These are phyloP conservation scores for Backusella psychrophila DNA, from an alignment of 192 early-diverging fungal genomes.

Conservation along the genomic window DNA sequence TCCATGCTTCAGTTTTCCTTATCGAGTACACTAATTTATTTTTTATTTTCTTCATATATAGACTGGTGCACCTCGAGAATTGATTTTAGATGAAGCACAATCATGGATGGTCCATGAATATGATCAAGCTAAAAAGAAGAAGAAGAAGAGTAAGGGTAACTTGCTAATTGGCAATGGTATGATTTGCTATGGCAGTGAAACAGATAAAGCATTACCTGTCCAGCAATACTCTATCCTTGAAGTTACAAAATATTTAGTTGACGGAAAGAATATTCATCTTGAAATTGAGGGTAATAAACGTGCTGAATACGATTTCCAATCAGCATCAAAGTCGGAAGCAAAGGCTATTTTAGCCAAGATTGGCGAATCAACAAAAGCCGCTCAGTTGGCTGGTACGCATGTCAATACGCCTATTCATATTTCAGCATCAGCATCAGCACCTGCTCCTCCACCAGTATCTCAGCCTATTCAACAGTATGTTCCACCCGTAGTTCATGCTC, in stretches of 20 bases:
- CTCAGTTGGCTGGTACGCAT: constrained; percentile 30
- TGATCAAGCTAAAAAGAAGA: constrained; percentile 68
- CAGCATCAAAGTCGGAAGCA: constrained; percentile 61
- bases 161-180: constrained; percentile 61
- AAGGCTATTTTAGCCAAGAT: constrained; percentile 65
- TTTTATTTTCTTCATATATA: neutral
- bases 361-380: constrained; percentile 55
- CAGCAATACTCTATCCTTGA: constrained; percentile 59
- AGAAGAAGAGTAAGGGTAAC: constrained; percentile 66
- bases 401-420: neutral
- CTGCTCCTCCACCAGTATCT: constrained; percentile 1
- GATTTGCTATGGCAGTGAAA: constrained; percentile 61
- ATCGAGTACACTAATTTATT: constrained; percentile 4
- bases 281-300: constrained; percentile 56
- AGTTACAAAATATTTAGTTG: constrained; percentile 57
- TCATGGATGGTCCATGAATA: constrained; percentile 60
- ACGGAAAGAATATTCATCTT: constrained; percentile 62
- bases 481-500: neutral
- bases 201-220: constrained; percentile 57
- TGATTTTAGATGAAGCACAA: constrained; percentile 36
- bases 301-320: constrained; percentile 61
- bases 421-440: neutral
- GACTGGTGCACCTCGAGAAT: neutral
- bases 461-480: neutral
- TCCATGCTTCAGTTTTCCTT: constrained; percentile 4